Percentiles rank a stretch among this genome's conserved stretches.
Conservation (phyloP, 2,329 filamentous ascomycete genomes). For the Cercospora sp. region DNA sequence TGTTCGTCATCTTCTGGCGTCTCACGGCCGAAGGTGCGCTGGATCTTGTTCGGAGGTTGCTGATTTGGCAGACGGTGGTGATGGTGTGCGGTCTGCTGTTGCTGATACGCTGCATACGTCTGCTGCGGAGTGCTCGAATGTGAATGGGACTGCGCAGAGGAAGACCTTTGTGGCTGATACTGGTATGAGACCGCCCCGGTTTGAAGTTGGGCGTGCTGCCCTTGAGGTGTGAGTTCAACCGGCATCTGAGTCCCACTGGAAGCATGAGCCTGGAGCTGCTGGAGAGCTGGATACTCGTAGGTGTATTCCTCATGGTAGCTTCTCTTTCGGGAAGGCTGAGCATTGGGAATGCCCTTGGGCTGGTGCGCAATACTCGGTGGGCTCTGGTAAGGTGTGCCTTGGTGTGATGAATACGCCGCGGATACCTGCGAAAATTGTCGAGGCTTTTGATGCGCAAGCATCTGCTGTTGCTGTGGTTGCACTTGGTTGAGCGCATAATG, state of each 20-base stretch:
- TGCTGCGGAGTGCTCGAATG: slow-evolving; percentile 27
- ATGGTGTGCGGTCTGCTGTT: slow-evolving; percentile 59
- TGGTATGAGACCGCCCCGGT: slow-evolving; percentile 25
- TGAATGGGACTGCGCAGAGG: slow-evolving; percentile 28
- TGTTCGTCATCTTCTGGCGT: slow-evolving; percentile 43
- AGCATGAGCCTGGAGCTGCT: slow-evolving; percentile 41
- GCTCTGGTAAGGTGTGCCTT: slow-evolving; percentile 36
- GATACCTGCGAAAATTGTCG: slow-evolving; percentile 30
- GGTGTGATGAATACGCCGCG: slow-evolving; percentile 31
- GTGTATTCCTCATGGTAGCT: slow-evolving; percentile 46
- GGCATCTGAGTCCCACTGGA: slow-evolving; percentile 39
- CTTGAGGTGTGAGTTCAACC: slow-evolving; percentile 43
- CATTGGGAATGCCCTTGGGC: slow-evolving; percentile 14
- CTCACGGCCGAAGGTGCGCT: slow-evolving; percentile 46
- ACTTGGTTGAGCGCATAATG: slow-evolving; percentile 28
- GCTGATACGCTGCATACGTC: slow-evolving; percentile 43
- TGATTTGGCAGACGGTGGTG: slow-evolving; percentile 79
- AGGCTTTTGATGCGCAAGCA: slow-evolving; percentile 32
- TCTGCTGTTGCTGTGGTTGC: slow-evolving; percentile 30
- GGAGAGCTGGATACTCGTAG: slow-evolving; percentile 45
- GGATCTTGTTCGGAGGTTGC: slow-evolving; percentile 67
- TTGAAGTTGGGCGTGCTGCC: slow-evolving; percentile 31
- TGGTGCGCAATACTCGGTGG: slow-evolving; percentile 40
- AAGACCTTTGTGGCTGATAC: slow-evolving; percentile 30
- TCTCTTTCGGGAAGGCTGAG: slow-evolving; percentile 44